A percentile compares a stretch with the other conserved stretches of the same genome.
These are phyloP conservation scores for Tylopilus sp. DNA, from an alignment of 1,284 basidiomycete genomes.

Conservation along the genomic window DNA sequence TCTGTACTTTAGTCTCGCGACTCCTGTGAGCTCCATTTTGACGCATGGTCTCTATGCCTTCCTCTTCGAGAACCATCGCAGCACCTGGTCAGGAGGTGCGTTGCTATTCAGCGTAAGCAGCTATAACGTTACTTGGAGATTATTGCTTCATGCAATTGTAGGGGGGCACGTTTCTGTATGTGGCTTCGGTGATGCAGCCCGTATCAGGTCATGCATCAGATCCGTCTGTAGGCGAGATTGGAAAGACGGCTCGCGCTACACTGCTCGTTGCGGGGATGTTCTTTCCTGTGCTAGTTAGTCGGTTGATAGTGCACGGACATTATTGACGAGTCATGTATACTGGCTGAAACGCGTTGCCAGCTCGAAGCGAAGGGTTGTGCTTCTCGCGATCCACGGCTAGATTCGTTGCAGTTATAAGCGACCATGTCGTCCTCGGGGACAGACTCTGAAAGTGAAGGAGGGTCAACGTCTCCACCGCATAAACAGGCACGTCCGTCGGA, in stretches of 20 bases:
- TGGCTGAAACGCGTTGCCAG: not conserved
- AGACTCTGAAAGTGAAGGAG: conserved; percentile 32
- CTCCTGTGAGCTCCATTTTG: conserved; percentile 70
- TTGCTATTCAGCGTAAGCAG: conserved; percentile 72
- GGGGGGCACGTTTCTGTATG: conserved; percentile 95
- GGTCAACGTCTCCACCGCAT: conserved; percentile 25
- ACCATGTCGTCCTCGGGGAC: conserved; percentile 33
- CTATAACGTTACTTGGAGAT: not conserved
- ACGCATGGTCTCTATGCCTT: conserved; percentile 66
- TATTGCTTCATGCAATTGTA: conserved; percentile 31
- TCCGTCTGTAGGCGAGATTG: conserved; percentile 42
- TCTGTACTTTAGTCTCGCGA: conserved; percentile 74
- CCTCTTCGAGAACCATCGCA: conserved; percentile 41
- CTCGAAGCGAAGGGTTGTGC: conserved; percentile 3
- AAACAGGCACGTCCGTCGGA: conserved; percentile 28
- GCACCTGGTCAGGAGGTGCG: conserved; percentile 67
- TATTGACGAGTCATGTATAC: conserved; percentile 7
- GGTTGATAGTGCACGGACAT: conserved; percentile 49
- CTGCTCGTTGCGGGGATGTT: conserved; percentile 70
- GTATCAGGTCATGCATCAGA: conserved; percentile 47
- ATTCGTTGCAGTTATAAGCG: conserved; percentile 10
- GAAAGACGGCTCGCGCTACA: conserved; percentile 45
- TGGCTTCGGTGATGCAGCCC: conserved; percentile 85
- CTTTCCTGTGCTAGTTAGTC: conserved; percentile 54
- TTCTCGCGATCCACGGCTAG: conserved; percentile 1